Evolutionary conservation across 2,329 filamentous ascomycete genomes (phyloP), one percentile per base, ranked within the genome.

Genomic region (Geosmithia putterillii): DNA sequence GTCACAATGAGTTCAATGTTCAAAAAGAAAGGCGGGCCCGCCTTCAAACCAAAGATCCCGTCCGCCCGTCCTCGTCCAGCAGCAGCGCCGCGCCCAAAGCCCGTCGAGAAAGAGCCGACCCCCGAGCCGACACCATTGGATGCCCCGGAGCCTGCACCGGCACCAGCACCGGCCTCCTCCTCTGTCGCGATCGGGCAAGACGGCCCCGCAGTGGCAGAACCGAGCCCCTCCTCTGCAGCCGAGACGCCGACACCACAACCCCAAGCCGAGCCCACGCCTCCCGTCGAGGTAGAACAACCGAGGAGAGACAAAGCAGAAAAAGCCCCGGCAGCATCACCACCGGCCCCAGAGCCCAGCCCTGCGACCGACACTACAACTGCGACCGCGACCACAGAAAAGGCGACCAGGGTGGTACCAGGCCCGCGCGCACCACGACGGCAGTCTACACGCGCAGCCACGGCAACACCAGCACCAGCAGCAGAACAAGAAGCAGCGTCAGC

Each of bases 31-130:
- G 70, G 67, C 54, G 69, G 70, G 51, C 64, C 70, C 45, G 69
- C 69, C 64, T 86, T 87, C 65, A 83, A 83, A 58, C 82, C 82
- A 38, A 86, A 83, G 64, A 74, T 75, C 50, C 76, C 74, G 25
- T 58, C 63, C 28, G 67, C 70, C 50, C 74, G 79, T 54, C 69
- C 72, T 46, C 65, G 70, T 17, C 38, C 41, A 32, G 21, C 18
- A 37, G 37, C 41, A 21, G 15, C 41, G 8, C 22, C 35, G 20
- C 12, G 32, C 7, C 15, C 43, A n/a, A 28, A 43, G 9, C 9
- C 36, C n/a, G 34, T 19, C 14, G 44, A 37, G 10, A 38, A 17
- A 12, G 40, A 32, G 17, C 12, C 17, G 18, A 19, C 42, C 4
- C n/a, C 35, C 17, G 42, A 43, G 7, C 14, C 28, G 21, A 28